Evolutionary conservation across 179 eudicot species (phyloP), one percentile per base, ranked within the genome.

Genomic region (Gypsophila paniculata): DNA sequence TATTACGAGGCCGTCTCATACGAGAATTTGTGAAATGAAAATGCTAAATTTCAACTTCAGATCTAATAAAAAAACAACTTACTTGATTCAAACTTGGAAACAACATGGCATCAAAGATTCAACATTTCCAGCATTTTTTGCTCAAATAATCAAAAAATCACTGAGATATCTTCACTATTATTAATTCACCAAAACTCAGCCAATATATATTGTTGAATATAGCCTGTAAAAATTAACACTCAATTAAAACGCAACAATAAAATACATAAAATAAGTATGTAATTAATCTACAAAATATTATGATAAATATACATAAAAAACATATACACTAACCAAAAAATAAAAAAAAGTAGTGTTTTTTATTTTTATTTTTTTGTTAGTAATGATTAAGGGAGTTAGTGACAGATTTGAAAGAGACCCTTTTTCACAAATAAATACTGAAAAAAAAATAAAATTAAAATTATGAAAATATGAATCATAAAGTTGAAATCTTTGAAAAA

Each of bases 391-490:
- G 64, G 70, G 74, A 78, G 29, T 58, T 36, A 72, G 68, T 58
- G 52, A 39, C 71, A 75, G 79, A 72, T 81, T 84, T 77, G 79
- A 77, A 75, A 79, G 82, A 67, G 82, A 82, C 83, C 78, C 79
- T 63, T 42, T 29, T 71, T 82, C 69, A 61, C 62, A 63, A 29
- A 76, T 13, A 68, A 68, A 70, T 48, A 72, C 12, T 64, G 6
- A 9, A 63, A 64, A 36, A 63, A 64, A 36, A 15, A 32, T 19
- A 22, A 58, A 42, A 42, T 29, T 29, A 29, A 29, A 29, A 29
- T 29, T 29, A 29, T 42, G 6, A 6, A 42, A 6, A 42, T 42
- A 58, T 21, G 14, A 38, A 32, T 48, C 17, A 23, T 3, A 65
- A 76, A 76, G 70, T 18, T 38, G 68, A 57, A 59, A 25, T 53